Evolutionary conservation across 306 rosid species (phyloP).

Genomic region (Astragalus glycyphyllos): DNA sequence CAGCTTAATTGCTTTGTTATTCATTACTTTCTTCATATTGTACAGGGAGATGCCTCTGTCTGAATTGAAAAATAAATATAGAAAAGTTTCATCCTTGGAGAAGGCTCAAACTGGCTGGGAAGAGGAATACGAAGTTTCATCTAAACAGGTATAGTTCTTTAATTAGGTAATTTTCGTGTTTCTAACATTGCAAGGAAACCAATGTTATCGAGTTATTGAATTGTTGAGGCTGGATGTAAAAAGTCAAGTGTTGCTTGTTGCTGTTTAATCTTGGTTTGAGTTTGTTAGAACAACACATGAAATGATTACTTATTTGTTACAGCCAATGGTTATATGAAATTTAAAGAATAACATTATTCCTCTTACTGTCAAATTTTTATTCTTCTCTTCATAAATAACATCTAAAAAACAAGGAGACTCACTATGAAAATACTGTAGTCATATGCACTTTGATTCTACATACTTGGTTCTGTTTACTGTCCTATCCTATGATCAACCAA

Average conservation of each 20-base stretch:
- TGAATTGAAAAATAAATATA: conserved; percentile 84
- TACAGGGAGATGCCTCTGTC: conserved; percentile 91
- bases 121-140: conserved; percentile 90
- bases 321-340: conserved; percentile 7
- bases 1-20: conserved; percentile 30
- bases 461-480: neutral
- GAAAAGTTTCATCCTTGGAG: conserved; percentile 78
- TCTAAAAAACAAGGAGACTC: neutral
- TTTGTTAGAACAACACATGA: conserved; percentile 9
- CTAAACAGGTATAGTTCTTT: conserved; percentile 77
- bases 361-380: conserved; percentile 22
- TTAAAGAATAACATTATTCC: conserved; percentile 25
- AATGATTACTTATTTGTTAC: conserved; percentile 1
- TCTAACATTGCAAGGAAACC: conserved; percentile 25
- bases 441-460: neutral
- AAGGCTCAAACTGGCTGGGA: conserved; percentile 92
- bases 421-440: neutral
- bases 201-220: conserved; percentile 22
- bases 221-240: neutral
- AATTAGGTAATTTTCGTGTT: conserved; percentile 32
- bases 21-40: conserved; percentile 21
- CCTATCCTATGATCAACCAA: conserved; percentile 1
- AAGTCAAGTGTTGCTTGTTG: conserved; percentile 1
- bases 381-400: conserved; percentile 17
- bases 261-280: conserved; percentile 1